Evolutionary conservation across 139 green algal species (phyloP), one percentile per base, ranked within the genome.

Genomic region (Nannochloris sp.): DNA sequence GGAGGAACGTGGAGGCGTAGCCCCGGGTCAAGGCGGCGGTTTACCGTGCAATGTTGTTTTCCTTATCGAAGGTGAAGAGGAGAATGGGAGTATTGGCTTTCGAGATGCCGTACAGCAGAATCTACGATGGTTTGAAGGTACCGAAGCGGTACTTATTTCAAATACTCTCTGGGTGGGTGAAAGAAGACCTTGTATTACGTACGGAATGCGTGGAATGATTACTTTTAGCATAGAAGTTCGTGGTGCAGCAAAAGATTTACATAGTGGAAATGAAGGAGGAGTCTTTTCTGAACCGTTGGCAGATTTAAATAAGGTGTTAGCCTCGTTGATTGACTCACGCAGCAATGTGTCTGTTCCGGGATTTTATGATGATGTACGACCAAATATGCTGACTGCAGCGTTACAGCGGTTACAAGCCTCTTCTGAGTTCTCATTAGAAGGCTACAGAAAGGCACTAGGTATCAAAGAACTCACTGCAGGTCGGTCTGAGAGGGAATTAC

Each of bases 141-240:
- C 82, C 0, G 32, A 82, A 39, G 68, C 89, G 4, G 85, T 97
- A 30, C 58, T 98, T 38, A 93, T 96, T 69, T 83, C 64, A 72
- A 97, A 96, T 80, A 93, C 90, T 64, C 66, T 86, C 34, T 96
- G 89, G 89, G 84, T 97, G 54, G 90, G 89, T 7, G 92, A 98
- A 74, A 72, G 76, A 35, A 51, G 83, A 67, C 92, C 92, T 2
- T 98, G 92, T 82, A 70, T 98, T n/a, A 97, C 89, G 0, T 96
- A 95, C 71, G 92, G 92, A 74, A 97, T 97, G 90, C 65, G 87
- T 9, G 85, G 88, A 48, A 90, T 92, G 78, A 88, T 91, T 29
- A 66, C 38, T 15, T 14, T 60, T 9, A 34, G 45, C 34, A 44
- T 46, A n/a, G 59, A 65, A 36, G 32, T 95, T 62, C 46, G 61